Evolutionary conservation across 257 asterid species (phyloP).

Genomic region (Ballota nigra): DNA sequence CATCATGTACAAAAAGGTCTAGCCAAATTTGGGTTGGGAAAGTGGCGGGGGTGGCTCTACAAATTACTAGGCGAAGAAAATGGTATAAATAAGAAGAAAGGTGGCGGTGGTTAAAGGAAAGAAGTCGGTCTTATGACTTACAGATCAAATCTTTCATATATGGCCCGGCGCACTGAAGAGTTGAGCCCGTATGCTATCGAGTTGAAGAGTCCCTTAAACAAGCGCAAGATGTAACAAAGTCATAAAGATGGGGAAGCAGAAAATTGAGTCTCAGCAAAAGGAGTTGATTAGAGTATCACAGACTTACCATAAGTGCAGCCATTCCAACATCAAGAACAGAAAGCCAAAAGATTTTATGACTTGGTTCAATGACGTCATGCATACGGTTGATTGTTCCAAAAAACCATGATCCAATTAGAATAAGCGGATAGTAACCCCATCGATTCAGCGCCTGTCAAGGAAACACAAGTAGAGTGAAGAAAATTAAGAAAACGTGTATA

Average conservation of each 20-base stretch:
- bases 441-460: conserved; percentile 72
- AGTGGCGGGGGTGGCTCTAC: not conserved
- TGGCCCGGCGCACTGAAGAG: conserved; percentile 87
- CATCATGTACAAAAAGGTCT: not conserved
- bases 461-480: not conserved
- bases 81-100: not conserved
- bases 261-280: not conserved
- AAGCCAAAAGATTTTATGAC: conserved; percentile 91
- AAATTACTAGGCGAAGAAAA: not conserved
- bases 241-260: conserved; percentile 1
- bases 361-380: conserved; percentile 89
- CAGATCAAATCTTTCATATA: conserved; percentile 86
- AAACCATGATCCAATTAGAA: conserved; percentile 95
- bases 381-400: conserved; percentile 95
- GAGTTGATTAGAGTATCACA: not conserved
- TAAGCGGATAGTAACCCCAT: conserved; percentile 98
- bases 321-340: conserved; percentile 94
- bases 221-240: conserved; percentile 6
- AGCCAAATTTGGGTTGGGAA: not conserved
- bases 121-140: conserved; percentile 39
- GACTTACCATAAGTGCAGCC: conserved; percentile 92
- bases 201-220: conserved; percentile 86
- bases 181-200: conserved; percentile 95
- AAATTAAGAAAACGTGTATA: not conserved
- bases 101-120: not conserved